Evolutionary conservation across 495 filamentous ascomycete genomes (phyloP), one percentile per base, ranked within the genome.

Genomic region (Corynascus novoguineensis): DNA sequence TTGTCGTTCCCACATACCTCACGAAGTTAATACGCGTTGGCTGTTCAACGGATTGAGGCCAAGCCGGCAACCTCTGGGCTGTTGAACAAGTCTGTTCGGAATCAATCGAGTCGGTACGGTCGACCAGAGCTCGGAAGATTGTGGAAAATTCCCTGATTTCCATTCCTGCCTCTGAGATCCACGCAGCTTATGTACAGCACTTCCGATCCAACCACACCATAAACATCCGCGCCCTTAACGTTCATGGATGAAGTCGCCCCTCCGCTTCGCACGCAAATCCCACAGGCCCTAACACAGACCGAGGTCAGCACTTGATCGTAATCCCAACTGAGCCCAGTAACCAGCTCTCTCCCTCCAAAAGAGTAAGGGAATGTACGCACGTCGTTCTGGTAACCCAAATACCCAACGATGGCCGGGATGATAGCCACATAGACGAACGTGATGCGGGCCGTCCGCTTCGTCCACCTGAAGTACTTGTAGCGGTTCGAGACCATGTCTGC

Each of bases 391-490:
- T 85, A 95, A 19, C 80, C 89, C 34, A 92, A 49, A 58, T 85
- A 84, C 32, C 83, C 84, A 51, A 96, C 38, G 32, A 85, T 71
- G 29, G 71, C 67, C 6, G 93, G 93, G 22, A 97, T 79, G 34
- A 81, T 72, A 25, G 83, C 72, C 54, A 86, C 78, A 73, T 90
- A 96, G 31, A 84, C 68, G 64, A 96, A 82, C 4, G 83, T 86
- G 59, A 95, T 60, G 78, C 82, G 82, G 24, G 88, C 90, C 42
- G 90, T 93, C 61, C 88, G 79, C 24, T 83, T 79, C 14, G 86
- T 97, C 88, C 88, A 97, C 65, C 89, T 82, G 81, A 97, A 98
- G 82, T 90, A 95, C 75, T 88, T 92, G 82, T 90, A 86, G 48
- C 93, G 88, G 77, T 95, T 91, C 61, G 76, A 70, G 63, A 78